phyloP scores from a whole-genome alignment of 2,329 filamentous ascomycete genomes.

The Aspergillus phoenicis region DNA sequence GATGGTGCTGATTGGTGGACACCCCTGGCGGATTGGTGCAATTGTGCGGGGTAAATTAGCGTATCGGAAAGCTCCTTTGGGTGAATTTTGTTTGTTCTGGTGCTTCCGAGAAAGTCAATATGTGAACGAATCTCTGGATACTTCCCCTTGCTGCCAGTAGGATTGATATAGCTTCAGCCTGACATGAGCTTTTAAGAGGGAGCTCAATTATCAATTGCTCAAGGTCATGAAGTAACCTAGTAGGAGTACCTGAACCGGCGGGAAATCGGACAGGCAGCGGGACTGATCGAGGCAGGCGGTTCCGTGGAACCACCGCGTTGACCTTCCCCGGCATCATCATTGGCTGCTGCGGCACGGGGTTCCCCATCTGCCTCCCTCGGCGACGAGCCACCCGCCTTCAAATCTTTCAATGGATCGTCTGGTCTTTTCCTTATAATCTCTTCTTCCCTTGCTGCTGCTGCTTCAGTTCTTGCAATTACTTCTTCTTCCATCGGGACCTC shows the following conservation, averaged over 20 bases:
- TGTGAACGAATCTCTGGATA: no score
- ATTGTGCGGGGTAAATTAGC: slow-evolving; percentile 12
- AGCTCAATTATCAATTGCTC: background rate
- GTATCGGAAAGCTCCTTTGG: background rate
- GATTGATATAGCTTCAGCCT: no score
- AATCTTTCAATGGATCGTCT: background rate
- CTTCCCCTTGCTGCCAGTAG: no score
- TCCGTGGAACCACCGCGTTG: background rate
- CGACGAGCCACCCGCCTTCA: background rate
- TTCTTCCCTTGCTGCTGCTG: background rate
- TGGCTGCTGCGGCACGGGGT: background rate
- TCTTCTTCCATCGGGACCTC: background rate
- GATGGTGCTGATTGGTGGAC: slow-evolving; percentile 7
- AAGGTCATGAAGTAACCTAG: background rate
- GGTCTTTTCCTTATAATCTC: background rate
- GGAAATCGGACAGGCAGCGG: background rate
- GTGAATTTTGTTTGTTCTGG: background rate
- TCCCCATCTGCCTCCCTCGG: background rate
- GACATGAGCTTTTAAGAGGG: background rate
- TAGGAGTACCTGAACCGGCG: background rate
- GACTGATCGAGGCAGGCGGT: slow-evolving; percentile 7
- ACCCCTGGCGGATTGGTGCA: background rate
- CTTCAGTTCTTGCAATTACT: background rate
- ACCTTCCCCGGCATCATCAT: slow-evolving; percentile 3
- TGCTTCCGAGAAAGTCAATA: no score